Base-by-base conservation (phyloP, 352 stramenopile species). In the Phytophthora foliorum region DNA sequence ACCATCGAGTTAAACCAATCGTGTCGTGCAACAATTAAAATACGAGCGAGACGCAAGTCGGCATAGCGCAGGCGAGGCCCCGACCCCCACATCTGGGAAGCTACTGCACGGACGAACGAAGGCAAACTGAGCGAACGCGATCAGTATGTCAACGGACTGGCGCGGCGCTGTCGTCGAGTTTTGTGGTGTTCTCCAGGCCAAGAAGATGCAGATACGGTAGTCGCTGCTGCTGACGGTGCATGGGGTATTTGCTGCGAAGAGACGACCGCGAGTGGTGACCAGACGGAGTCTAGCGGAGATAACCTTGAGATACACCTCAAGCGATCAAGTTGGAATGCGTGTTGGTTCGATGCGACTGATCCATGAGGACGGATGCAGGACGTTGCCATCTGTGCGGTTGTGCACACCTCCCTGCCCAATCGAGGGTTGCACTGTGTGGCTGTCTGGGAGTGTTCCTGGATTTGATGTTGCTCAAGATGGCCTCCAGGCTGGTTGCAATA, bases 1-100 rank as follows among this genome's bases (percentile, higher is more conserved):
- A n/a, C n/a, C n/a, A n/a, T n/a, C n/a, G n/a, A n/a, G 59, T 68
- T 63, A 68, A 68, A 68, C 60, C 60, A 49, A 38, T 3, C 39
- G 11, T n/a, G n/a, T n/a, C n/a, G n/a, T n/a, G n/a, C n/a, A 25
- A 4, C 36, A 14, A 34, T 34, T 34, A 34, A 34, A 8, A 8
- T 19, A 31, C 31, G 45, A 63, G 21, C 41, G 29, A 39, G 56
- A 32, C 42, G n/a, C 31, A 55, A 54, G 16, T 13, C 21, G 24
- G 42, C 36, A 24, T 17, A 16, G 10, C 10, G 39, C 4, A 19
- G 13, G 36, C 14, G 14, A 42, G 4, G 4, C 14, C 36, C 13
- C 17, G 3, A 42, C 4, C 14, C n/a, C n/a, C 39, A 46, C 39
- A 46, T 46, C 39, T 46, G n/a, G 39, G n/a, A 46, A 42, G 2